Percentiles rank a stretch among this genome's conserved stretches.
Evolutionary conservation across 1,139 yeast species (phyloP).

Genomic region (Tardiomyces digboiensis): DNA sequence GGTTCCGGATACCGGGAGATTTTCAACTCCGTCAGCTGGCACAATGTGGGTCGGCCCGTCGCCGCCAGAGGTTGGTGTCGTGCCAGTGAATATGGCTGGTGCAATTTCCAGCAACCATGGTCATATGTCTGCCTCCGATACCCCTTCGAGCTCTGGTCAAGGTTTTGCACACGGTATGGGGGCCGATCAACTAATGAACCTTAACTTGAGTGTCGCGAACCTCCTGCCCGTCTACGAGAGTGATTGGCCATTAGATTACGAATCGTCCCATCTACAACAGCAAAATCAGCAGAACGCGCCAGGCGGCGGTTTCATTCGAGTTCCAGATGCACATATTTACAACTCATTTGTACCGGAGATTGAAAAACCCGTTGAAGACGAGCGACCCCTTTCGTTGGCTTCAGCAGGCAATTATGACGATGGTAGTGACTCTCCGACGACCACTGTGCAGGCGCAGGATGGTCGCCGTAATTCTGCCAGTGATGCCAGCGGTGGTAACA

Average conservation of each 20-base stretch:
- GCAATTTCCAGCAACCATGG: too few relatives aligned
- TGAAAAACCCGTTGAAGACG: slow-evolving; percentile 14
- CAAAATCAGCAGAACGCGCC: slow-evolving; percentile 3
- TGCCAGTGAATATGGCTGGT: not conserved
- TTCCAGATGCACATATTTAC: slow-evolving; percentile 17
- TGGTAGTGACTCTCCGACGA: not conserved
- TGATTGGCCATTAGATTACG: slow-evolving; percentile 8
- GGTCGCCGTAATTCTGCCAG: slow-evolving; percentile 4
- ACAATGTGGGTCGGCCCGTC: not conserved
- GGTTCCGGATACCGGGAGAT: not conserved
- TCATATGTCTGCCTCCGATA: too few relatives aligned
- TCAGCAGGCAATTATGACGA: slow-evolving; percentile 1
- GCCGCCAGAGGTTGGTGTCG: not conserved
- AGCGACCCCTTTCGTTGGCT: not conserved
- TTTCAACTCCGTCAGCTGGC: not conserved
- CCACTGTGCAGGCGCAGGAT: not conserved
- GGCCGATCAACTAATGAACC: not conserved
- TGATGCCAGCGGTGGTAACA: slow-evolving; percentile 8
- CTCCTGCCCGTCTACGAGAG: slow-evolving; percentile 7
- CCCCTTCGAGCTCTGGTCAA: too few relatives aligned
- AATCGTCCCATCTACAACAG: slow-evolving; percentile 1
- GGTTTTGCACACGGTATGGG: not conserved
- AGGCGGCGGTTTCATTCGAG: slow-evolving; percentile 4
- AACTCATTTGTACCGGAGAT: slow-evolving; percentile 19
- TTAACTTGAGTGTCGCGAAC: slow-evolving; percentile 9